A percentile compares a stretch with the other conserved stretches of the same genome.
Conservation (phyloP, 495 filamentous ascomycete species). For the Lophiostoma macrostomum region DNA sequence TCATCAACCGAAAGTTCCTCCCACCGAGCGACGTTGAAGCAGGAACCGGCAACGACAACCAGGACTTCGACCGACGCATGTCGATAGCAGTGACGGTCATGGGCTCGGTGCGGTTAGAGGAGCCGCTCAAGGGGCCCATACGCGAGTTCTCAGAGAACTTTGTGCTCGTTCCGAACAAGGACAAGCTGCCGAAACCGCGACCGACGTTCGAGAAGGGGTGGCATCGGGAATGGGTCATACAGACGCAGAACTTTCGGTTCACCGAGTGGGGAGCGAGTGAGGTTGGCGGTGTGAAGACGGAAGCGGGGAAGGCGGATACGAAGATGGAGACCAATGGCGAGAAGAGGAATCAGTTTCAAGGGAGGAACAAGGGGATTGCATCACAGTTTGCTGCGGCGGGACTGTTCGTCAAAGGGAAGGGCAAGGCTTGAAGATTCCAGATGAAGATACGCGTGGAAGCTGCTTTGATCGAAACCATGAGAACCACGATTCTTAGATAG, state of each 20-base stretch:
- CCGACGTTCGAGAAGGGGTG: conserved; percentile 37
- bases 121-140: conserved; percentile 52
- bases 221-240: conserved; percentile 58
- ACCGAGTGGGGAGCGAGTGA: conserved; percentile 32
- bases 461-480: too few species aligned
- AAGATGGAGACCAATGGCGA: conserved; percentile 1
- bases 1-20: conserved; percentile 60
- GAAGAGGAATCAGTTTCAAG: conserved; percentile 1
- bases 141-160: conserved; percentile 72
- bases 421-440: not conserved
- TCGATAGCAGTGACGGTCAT: conserved; percentile 66
- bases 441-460: too few species aligned
- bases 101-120: conserved; percentile 63
- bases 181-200: conserved; percentile 47
- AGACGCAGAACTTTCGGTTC: conserved; percentile 65
- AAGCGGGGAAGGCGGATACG: not conserved
- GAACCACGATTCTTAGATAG: too few species aligned
- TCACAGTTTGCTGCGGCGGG: conserved; percentile 12
- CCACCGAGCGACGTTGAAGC: conserved; percentile 41
- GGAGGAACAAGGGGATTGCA: not conserved
- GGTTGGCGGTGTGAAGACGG: not conserved
- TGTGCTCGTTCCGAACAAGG: conserved; percentile 72
- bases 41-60: conserved; percentile 32
- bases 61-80: conserved; percentile 51
- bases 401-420: conserved; percentile 10